Percentiles rank a stretch among this genome's conserved stretches.
phyloP scores from a whole-genome alignment of 2,329 filamentous ascomycete species.

The Fusarium musae region DNA sequence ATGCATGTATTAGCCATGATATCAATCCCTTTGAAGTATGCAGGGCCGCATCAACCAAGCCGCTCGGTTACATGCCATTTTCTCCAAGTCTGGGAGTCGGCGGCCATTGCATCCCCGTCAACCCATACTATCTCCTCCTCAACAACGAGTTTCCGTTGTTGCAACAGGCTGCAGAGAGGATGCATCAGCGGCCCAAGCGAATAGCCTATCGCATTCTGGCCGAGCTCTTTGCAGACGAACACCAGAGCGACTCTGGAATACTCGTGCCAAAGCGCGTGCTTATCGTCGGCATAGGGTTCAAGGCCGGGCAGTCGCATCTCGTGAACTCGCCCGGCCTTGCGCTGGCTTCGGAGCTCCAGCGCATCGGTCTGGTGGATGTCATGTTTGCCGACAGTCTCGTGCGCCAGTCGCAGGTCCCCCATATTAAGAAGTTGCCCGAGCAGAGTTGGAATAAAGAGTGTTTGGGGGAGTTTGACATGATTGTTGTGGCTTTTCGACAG shows the following conservation, averaged over 20 bases:
- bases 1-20: background rate
- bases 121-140: background rate
- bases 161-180: background rate
- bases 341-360: background rate
- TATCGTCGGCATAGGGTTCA: background rate
- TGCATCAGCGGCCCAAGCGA: background rate
- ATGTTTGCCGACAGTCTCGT: background rate
- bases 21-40: background rate
- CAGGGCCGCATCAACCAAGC: background rate
- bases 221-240: background rate
- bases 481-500: background rate
- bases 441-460: background rate
- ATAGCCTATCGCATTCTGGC: background rate
- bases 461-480: background rate
- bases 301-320: background rate
- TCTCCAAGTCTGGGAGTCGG: background rate
- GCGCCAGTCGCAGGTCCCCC: background rate
- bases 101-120: background rate
- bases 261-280: background rate
- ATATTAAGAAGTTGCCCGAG: background rate
- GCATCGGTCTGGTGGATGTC: background rate
- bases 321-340: background rate
- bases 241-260: background rate
- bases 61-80: background rate
- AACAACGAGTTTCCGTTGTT: background rate